Base-by-base conservation (phyloP, 1,284 basidiomycete species). In the Ustilago hordei region DNA sequence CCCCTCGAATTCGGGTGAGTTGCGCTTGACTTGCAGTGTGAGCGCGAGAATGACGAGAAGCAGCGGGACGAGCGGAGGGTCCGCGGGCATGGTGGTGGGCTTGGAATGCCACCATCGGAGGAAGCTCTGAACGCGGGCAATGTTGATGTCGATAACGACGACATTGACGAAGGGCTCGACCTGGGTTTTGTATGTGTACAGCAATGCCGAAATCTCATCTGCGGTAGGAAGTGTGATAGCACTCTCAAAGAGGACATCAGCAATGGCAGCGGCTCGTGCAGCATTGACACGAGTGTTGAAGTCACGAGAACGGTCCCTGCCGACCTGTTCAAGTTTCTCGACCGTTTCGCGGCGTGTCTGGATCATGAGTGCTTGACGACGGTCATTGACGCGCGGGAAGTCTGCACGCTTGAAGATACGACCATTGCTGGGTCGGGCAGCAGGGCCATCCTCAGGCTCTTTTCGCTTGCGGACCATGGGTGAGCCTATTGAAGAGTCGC, bases 71-170 rank as follows among this genome's bases (percentile, higher is more conserved):
- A 83, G 65, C 3, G 79, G 76, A 45, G 81, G 76, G 43, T 83
- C 81, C n/a, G 79, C 69, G 32, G 80, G 81, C 66, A 83, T 73
- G 32, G 73, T 79, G 52, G 70, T 73, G n/a, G 76, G 79, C 36
- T 79, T 76, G 52, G 67, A 75, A 28, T 83, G 80, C 76, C 78
- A 83, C 82, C 82, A 83, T 47, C 70, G 61, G 2, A 81, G 68
- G 66, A 81, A 81, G 59, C 68, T 71, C 61, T 75, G 69, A 41
- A 83, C 75, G 39, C 82, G 71, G 8, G 81, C 65, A 41, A 75
- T 70, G 71, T 81, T 78, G 65, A 83, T 72, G 56, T 80, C 74
- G 34, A 82, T 77, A 28, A 79, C 63, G 13, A 79, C 75, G 32
- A 78, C 66, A 45, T 79, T 75, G 70, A 76, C 72, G 45, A 82